Evolutionary conservation across 2,329 filamentous ascomycete genomes (phyloP).

Genomic region (Bertia moriformis): DNA sequence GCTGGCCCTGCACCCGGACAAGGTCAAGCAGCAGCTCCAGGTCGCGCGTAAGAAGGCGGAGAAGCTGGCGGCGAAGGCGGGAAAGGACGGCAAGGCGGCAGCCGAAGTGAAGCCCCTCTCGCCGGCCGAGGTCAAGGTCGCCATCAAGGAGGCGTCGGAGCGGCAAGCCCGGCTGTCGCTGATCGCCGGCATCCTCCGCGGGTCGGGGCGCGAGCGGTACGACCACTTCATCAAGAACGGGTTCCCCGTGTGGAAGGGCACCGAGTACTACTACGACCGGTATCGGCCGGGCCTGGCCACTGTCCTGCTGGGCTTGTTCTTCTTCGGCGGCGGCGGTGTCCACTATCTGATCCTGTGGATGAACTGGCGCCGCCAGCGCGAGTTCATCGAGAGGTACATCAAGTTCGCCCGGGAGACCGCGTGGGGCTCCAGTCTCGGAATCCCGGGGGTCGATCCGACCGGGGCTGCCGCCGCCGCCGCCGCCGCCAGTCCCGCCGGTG

Average conservation of each 20-base stretch:
- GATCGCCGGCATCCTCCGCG: slow-evolving; percentile 73
- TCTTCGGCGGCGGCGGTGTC: slow-evolving; percentile 67
- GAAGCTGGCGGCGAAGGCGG: slow-evolving; percentile 36
- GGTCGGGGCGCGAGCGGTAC: slow-evolving; percentile 70
- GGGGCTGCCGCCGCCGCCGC: slow-evolving; percentile 10
- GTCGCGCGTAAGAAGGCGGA: slow-evolving; percentile 47
- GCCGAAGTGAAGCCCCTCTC: slow-evolving; percentile 54
- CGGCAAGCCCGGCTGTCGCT: slow-evolving; percentile 73
- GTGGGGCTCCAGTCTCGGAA: slow-evolving; percentile 67
- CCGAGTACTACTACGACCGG: slow-evolving; percentile 92
- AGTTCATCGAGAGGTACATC: slow-evolving; percentile 87
- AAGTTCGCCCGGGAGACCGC: slow-evolving; percentile 74
- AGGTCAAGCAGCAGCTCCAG: slow-evolving; percentile 73
- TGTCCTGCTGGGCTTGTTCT: slow-evolving; percentile 67
- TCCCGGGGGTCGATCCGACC: slow-evolving; percentile 48
- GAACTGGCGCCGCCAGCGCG: slow-evolving; percentile 75
- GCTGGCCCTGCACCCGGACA: slow-evolving; percentile 77
- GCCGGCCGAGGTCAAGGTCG: slow-evolving; percentile 60
- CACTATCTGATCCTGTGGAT: slow-evolving; percentile 80
- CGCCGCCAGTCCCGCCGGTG: slow-evolving; percentile 24
- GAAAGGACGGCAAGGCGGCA: slow-evolving; percentile 28
- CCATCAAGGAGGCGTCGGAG: slow-evolving; percentile 68
- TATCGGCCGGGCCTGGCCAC: slow-evolving; percentile 82
- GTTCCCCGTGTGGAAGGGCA: slow-evolving; percentile 92
- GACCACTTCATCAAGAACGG: slow-evolving; percentile 88